Base-by-base conservation (phyloP, 2,329 filamentous ascomycete genomes). In the Leptoxyphium fumago region DNA sequence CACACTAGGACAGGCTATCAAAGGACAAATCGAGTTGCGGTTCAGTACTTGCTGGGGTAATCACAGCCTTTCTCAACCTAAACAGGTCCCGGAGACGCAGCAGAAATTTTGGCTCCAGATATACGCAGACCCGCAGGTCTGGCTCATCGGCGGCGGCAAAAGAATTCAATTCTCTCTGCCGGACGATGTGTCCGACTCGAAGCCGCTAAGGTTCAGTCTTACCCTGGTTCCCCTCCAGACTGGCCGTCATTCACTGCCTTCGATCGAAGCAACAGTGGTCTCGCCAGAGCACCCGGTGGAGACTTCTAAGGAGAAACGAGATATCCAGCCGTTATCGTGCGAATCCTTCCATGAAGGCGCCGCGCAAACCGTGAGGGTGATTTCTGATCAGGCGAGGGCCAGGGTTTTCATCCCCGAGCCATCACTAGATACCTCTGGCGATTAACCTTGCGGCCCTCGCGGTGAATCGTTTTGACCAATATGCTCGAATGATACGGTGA, bases 1-100 rank as follows among this genome's bases (percentile, higher is more conserved):
- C 21, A 26, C 21, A 7, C 69, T 77, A 9, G 84, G 84, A 52
- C 74, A 84, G 55, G 71, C 82, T 2, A 63, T 86, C 1, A 65
- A 74, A 1, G 77, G 80, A 1, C 75, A 71, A 0, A 66, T 88
- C 2, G 69, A 55, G 32, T 69, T 81, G 46, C 66, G 61, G 40
- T 70, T 77, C 51, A 78, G 75, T 0, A 67, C 72, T 28, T 64
- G 64, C 39, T 80, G 77, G 76, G 56, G 57, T 9, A 36, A 5
- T 5, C 32, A 13, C 3, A 15, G 15, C 11, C 11, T 13, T 13
- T 15, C 13, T 36, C 4, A 13, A 13, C 9, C 32, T 36, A 9
- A 15, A 15, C 11, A 9, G 32, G 13, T 13, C 32, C 11, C 4
- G 15, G 4, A 13, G 13, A 15, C 5, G 9, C 13, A 15, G 9